These are phyloP conservation scores for Eucalyptus erythrocorys DNA, from an alignment of 345 rosid genomes.

Conservation along the genomic window DNA sequence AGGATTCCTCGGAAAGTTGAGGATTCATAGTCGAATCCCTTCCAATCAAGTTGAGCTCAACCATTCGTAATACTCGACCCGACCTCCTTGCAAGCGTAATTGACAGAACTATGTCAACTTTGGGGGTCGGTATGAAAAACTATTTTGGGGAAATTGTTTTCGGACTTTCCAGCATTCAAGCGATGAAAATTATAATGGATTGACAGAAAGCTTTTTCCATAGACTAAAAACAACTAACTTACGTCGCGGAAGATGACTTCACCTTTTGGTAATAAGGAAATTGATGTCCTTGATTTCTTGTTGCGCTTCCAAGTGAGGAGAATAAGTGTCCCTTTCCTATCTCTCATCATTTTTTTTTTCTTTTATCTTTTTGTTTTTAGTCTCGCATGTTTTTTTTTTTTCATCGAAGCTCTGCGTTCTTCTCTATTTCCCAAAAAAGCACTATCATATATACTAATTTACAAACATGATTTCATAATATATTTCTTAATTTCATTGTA, in stretches of 20 bases:
- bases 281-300: background rate
- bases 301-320: background rate
- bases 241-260: rapidly evolving
- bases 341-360: background rate
- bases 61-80: background rate
- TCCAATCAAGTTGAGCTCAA: background rate
- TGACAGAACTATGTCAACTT: background rate
- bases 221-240: rapidly evolving
- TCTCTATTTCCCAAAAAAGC: background rate
- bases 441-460: background rate
- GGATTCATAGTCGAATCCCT: background rate
- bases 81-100: background rate
- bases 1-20: background rate
- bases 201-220: background rate
- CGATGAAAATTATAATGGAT: background rate
- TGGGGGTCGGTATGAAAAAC: background rate
- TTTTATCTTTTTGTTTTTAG: background rate
- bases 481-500: background rate
- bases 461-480: background rate
- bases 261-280: background rate
- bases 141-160: background rate
- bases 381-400: background rate
- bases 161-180: rapidly evolving
- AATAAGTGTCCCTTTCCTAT: background rate
- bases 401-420: background rate